Evolutionary conservation across 2,329 filamentous ascomycete species (phyloP).

Genomic region (Cladosporium colombiae): DNA sequence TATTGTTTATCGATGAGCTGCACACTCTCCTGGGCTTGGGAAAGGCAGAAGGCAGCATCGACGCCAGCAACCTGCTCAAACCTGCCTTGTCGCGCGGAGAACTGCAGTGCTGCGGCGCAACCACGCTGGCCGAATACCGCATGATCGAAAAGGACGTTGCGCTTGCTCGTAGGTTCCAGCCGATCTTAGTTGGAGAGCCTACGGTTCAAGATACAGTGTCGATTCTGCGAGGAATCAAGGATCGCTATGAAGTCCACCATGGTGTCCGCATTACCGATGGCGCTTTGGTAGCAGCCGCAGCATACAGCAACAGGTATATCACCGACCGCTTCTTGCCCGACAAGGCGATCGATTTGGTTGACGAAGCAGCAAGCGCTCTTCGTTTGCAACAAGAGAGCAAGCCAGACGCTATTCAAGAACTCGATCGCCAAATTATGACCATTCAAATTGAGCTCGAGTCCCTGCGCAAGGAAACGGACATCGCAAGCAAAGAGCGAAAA

Average conservation of each 20-base stretch:
- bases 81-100: conserved; percentile 91
- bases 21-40: conserved; percentile 89
- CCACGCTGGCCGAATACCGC: conserved; percentile 88
- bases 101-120: conserved; percentile 92
- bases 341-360: conserved; percentile 95
- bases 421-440: conserved; percentile 95
- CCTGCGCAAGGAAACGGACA: conserved; percentile 87
- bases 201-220: conserved; percentile 90
- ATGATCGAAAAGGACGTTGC: conserved; percentile 95
- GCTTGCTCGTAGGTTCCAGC: conserved; percentile 87
- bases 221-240: conserved; percentile 93
- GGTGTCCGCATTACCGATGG: conserved; percentile 93
- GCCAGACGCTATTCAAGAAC: conserved; percentile 86
- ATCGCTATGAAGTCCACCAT: conserved; percentile 96
- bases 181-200: conserved; percentile 90
- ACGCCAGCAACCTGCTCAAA: conserved; percentile 92
- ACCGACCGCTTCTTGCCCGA: conserved; percentile 94
- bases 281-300: conserved; percentile 86
- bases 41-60: conserved; percentile 93
- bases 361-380: conserved; percentile 88
- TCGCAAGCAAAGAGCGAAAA: conserved; percentile 82
- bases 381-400: conserved; percentile 95
- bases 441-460: conserved; percentile 97
- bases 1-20: conserved; percentile 92
- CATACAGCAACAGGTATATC: conserved; percentile 92